Percentiles rank a stretch among this genome's conserved stretches.
phyloP scores from a whole-genome alignment of 179 eudicot species.

The Beta lomatogona region DNA sequence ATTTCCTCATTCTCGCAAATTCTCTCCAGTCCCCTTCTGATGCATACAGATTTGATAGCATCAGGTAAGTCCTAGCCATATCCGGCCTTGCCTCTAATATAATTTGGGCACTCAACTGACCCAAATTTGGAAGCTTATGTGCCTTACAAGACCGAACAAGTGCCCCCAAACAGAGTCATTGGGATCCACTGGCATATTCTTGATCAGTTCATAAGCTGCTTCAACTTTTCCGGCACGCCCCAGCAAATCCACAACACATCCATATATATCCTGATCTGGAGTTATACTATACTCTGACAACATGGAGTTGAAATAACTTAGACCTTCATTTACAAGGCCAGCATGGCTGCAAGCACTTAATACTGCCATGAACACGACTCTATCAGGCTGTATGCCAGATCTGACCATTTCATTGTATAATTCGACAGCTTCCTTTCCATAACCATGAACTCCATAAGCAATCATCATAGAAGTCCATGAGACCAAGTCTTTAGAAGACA shows the following conservation, averaged over 20 bases:
- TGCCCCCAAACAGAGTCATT: slow-evolving; percentile 71
- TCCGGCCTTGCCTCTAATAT: slow-evolving; percentile 51
- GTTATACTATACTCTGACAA: slow-evolving; percentile 39
- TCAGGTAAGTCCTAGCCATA: slow-evolving; percentile 50
- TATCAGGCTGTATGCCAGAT: slow-evolving; percentile 55
- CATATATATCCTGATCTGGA: slow-evolving; percentile 65
- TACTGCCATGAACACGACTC: slow-evolving; percentile 66
- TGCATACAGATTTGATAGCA: slow-evolving; percentile 63
- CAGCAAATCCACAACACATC: slow-evolving; percentile 71
- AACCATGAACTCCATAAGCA: slow-evolving; percentile 69
- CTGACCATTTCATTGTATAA: slow-evolving; percentile 55
- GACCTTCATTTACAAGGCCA: slow-evolving; percentile 70
- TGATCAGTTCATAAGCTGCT: slow-evolving; percentile 67
- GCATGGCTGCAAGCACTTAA: slow-evolving; percentile 74
- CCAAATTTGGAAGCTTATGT: slow-evolving; percentile 53
- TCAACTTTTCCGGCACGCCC: slow-evolving; percentile 69
- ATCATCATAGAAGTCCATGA: slow-evolving; percentile 87
- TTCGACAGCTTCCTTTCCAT: slow-evolving; percentile 54
- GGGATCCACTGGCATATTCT: slow-evolving; percentile 62
- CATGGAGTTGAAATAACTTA: slow-evolving; percentile 59
- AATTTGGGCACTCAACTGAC: slow-evolving; percentile 47
- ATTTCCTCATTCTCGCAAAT: slow-evolving; percentile 54
- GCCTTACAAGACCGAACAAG: slow-evolving; percentile 73
- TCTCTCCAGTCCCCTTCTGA: slow-evolving; percentile 71
- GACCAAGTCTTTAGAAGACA: slow-evolving; percentile 47